phyloP scores from a whole-genome alignment of 148 eudicot species.

The Heliamphora exappendiculata region DNA sequence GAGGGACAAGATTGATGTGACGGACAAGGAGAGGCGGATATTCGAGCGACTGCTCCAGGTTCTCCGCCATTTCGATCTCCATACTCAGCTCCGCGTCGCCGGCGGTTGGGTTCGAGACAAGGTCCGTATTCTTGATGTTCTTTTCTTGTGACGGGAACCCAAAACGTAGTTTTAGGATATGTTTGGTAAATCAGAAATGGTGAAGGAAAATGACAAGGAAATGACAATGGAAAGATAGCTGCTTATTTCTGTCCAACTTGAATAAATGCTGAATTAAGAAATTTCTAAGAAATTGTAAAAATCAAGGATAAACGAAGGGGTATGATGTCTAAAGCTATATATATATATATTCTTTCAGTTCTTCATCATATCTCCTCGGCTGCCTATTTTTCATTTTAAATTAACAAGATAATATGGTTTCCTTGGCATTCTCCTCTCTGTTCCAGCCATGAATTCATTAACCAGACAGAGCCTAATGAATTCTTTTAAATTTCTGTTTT shows the following conservation, averaged over 20 bases:
- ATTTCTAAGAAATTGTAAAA: not conserved
- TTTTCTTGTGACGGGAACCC: not conserved
- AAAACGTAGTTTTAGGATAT: not conserved
- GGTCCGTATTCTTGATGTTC: constrained; percentile 27
- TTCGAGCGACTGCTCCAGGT: constrained; percentile 64
- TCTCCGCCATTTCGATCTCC: constrained; percentile 44
- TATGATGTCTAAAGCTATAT: not conserved
- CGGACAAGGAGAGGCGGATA: constrained; percentile 56
- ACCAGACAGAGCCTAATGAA: not conserved
- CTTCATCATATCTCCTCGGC: not conserved
- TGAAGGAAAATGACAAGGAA: not conserved
- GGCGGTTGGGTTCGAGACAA: constrained; percentile 99
- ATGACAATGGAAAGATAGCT: not conserved
- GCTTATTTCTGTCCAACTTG: not conserved
- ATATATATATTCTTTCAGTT: not conserved
- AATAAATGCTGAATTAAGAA: not conserved
- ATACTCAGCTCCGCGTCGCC: constrained; percentile 87
- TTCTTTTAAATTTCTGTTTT: not conserved
- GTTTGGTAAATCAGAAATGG: not conserved
- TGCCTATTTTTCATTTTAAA: not conserved
- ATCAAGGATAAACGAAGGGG: not conserved
- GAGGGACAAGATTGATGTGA: constrained; percentile 55
- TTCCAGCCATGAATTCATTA: not conserved
- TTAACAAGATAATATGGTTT: not conserved
- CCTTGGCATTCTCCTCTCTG: not conserved